Base-by-base conservation (phyloP, 352 stramenopile genomes). In the Phytopythium cucurbitacearum region DNA sequence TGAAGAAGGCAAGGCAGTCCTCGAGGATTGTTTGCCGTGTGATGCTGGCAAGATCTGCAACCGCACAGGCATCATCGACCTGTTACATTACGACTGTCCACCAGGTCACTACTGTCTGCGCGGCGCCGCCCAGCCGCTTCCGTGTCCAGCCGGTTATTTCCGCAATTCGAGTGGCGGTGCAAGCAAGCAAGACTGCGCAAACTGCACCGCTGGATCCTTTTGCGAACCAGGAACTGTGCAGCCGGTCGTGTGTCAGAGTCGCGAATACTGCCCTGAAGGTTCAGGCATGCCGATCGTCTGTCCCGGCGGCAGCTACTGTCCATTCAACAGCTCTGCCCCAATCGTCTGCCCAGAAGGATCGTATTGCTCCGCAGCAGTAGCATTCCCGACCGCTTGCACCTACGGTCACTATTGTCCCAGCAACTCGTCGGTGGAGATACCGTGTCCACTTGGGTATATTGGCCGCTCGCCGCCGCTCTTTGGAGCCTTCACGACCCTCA, bases 361-460 rank as follows among this genome's bases (percentile, higher is more conserved):
- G 45, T 93, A 85, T 36, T 97, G 92, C 51, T 59, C 76, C 4
- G 57, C 57, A 1, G 60, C 45, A 6, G 71, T 75, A 7, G 61
- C 53, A 1, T 52, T 57, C 0, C 68, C 72, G 0, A 77, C 60
- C 1, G 41, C 48, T 5, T 95, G 83, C 45, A 64, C 59, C 0
- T 62, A 73, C 45, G 83, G 85, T 0, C 73, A 85, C 46, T 96
- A 95, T 46, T 96, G 85, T 40, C 84, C 87, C 1, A 41, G n/a
- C 16, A 71, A 62, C 41, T 82, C 80, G 4, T 56, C 51, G 35
- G 66, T 56, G 0, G 76, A 87, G 33, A 59, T 89, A 11, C 76
- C 84, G 5, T 97, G 89, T 60, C 87, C 85, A 7, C 56, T 91
- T 3, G 89, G 89, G 2, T 95, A 83, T 34, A 60, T 83, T 10